A percentile compares a stretch with the other conserved stretches of the same genome.
Conservation (phyloP, 257 asterid species). For the Primulina eburnea region DNA sequence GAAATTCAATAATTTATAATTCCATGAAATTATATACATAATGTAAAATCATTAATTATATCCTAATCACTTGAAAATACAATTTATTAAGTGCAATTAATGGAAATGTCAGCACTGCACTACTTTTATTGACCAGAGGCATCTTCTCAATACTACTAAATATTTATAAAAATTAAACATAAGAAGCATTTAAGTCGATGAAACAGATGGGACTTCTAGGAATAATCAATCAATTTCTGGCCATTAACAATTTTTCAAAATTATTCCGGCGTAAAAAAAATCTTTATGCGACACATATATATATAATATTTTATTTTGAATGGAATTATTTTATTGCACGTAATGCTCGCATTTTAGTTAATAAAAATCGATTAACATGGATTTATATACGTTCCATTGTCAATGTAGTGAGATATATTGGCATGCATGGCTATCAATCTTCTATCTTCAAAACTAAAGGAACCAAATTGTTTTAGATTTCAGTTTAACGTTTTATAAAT, state of each 20-base stretch:
- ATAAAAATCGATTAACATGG: no score
- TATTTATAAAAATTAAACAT: no score
- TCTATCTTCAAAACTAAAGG: no score
- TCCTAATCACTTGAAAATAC: not conserved
- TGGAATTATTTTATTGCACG: not conserved
- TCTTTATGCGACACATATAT: no score
- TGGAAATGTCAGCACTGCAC: not conserved
- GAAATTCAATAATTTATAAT: no score
- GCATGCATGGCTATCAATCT: no score
- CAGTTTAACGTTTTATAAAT: no score
- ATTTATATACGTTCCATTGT: no score
- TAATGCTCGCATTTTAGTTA: not conserved
- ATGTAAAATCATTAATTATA: not conserved
- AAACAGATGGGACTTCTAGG: not conserved
- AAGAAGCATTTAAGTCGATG: not conserved
- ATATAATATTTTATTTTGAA: no score
- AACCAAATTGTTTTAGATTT: no score
- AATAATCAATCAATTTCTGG: not conserved
- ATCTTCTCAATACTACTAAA: no score
- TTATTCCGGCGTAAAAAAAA: not conserved
- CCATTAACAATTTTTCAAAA: not conserved
- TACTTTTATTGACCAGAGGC: not conserved
- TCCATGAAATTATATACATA: not conserved
- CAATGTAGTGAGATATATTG: no score
- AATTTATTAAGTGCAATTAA: not conserved